Evolutionary conservation across 352 stramenopile species (phyloP).

Genomic region (Phytophthora citrophthora): DNA sequence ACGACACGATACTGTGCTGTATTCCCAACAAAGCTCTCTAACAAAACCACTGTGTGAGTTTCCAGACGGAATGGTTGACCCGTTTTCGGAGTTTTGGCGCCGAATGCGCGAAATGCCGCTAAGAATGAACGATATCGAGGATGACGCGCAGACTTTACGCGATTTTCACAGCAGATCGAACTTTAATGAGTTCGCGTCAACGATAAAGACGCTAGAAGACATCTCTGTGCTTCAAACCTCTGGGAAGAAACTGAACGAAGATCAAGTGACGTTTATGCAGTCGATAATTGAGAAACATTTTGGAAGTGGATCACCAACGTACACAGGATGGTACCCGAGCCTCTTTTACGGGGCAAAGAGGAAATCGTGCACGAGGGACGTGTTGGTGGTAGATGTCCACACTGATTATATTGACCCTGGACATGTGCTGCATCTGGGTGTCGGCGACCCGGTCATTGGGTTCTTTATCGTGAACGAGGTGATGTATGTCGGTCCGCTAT

Average conservation of each 20-base stretch:
- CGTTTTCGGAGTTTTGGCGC: slow-evolving; percentile 28
- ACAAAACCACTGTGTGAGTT: slow-evolving; percentile 17
- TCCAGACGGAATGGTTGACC: slow-evolving; percentile 29
- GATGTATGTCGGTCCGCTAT: slow-evolving; percentile 20
- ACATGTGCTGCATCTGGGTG: slow-evolving; percentile 15
- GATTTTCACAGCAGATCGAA: neutral
- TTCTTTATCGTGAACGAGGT: slow-evolving; percentile 18
- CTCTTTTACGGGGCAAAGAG: slow-evolving; percentile 1
- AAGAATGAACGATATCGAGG: slow-evolving; percentile 10
- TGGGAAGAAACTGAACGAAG: slow-evolving; percentile 2
- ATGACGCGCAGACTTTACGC: neutral
- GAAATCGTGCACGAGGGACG: slow-evolving; percentile 5
- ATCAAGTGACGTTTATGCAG: slow-evolving; percentile 25
- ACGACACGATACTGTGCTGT: slow-evolving; percentile 33
- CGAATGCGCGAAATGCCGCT: slow-evolving; percentile 18
- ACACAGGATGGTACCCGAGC: slow-evolving; percentile 8
- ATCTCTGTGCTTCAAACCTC: slow-evolving; percentile 17
- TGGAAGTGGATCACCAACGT: slow-evolving; percentile 1
- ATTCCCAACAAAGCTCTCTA: slow-evolving; percentile 18
- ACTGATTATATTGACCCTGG: slow-evolving; percentile 13
- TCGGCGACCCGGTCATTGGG: slow-evolving; percentile 8
- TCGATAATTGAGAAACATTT: slow-evolving; percentile 21
- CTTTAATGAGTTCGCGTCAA: slow-evolving; percentile 14
- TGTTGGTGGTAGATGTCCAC: slow-evolving; percentile 14
- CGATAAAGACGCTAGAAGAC: slow-evolving; percentile 13